These are phyloP conservation scores for Lasiodiplodia theobromae DNA, from an alignment of 2,329 filamentous ascomycete species.

Conservation along the genomic window DNA sequence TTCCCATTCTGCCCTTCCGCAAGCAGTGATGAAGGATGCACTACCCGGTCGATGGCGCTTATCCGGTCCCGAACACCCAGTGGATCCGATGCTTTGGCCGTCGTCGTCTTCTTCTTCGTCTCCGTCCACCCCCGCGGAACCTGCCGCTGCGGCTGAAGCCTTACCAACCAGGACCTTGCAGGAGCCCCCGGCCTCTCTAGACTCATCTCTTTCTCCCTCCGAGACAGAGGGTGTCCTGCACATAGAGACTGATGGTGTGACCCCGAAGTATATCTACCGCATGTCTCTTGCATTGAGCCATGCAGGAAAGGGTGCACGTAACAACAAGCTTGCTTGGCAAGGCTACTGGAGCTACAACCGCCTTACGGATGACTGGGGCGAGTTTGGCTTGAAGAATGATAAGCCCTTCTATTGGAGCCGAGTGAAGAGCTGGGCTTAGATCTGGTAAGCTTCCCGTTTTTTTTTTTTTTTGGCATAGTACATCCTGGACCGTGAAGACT, in stretches of 20 bases:
- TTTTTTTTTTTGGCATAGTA: background rate
- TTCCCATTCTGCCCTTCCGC: slow-evolving; percentile 40
- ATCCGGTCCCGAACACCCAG: slow-evolving; percentile 54
- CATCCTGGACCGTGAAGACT: background rate
- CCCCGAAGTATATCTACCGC: slow-evolving; percentile 80
- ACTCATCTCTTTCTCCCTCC: slow-evolving; percentile 4
- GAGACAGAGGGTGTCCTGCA: slow-evolving; percentile 59
- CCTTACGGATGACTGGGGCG: slow-evolving; percentile 87
- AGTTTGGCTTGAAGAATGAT: slow-evolving; percentile 74
- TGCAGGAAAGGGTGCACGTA: slow-evolving; percentile 67
- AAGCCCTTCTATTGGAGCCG: slow-evolving; percentile 67
- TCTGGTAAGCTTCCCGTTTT: background rate
- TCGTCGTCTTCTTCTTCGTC: slow-evolving; percentile 15
- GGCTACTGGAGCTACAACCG: slow-evolving; percentile 91
- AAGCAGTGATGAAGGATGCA: slow-evolving; percentile 72
- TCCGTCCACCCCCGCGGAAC: background rate
- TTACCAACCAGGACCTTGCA: background rate
- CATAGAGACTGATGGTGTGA: slow-evolving; percentile 86
- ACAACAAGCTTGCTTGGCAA: slow-evolving; percentile 89
- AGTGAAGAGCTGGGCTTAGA: slow-evolving; percentile 65
- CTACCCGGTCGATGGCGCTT: slow-evolving; percentile 71
- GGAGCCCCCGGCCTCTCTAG: slow-evolving; percentile 4
- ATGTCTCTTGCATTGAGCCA: slow-evolving; percentile 78
- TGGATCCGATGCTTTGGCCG: slow-evolving; percentile 20
- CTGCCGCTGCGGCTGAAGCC: background rate